Percentiles rank a stretch among this genome's conserved stretches.
These are phyloP conservation scores for Ampelomyces quisqualis DNA, from an alignment of 2,329 filamentous ascomycete genomes.

Conservation along the genomic window DNA sequence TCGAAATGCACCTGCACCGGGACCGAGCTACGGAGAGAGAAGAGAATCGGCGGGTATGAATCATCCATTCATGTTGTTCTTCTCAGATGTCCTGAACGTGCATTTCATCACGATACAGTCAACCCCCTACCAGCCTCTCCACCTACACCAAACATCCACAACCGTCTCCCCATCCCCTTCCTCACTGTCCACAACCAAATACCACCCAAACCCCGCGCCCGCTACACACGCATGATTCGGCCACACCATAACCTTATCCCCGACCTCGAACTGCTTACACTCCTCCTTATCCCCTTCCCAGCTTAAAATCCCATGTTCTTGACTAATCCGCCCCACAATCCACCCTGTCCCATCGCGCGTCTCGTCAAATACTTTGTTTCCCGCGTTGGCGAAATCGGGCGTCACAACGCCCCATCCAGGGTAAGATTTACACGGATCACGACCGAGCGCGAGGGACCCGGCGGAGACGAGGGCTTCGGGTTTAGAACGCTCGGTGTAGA, in stretches of 20 bases:
- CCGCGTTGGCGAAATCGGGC: constrained; percentile 53
- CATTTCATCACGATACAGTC: background rate
- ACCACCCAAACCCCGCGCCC: constrained; percentile 69
- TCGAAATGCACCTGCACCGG: constrained; percentile 5
- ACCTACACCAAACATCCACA: constrained; percentile 72
- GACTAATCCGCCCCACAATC: constrained; percentile 70
- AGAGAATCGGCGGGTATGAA: background rate
- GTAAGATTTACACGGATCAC: constrained; percentile 72
- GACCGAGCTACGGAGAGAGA: background rate
- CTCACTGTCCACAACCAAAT: constrained; percentile 69
- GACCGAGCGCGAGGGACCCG: constrained; percentile 68
- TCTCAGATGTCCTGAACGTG: background rate
- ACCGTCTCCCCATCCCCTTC: constrained; percentile 55
- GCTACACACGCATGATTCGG: constrained; percentile 82
- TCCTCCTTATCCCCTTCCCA: constrained; percentile 53
- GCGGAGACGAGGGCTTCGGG: constrained; percentile 68
- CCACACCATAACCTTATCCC: constrained; percentile 70
- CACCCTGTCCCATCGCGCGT: constrained; percentile 50
- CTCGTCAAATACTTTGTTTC: constrained; percentile 29
- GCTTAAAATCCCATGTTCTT: constrained; percentile 73
- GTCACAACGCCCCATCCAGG: constrained; percentile 69
- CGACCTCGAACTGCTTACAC: constrained; percentile 54
- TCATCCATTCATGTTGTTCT: background rate
- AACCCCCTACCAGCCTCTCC: constrained; percentile 64
- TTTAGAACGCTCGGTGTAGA: constrained; percentile 56